Evolutionary conservation across 768 basidiomycete species (phyloP).

Genomic region (Exidia glandulosa): DNA sequence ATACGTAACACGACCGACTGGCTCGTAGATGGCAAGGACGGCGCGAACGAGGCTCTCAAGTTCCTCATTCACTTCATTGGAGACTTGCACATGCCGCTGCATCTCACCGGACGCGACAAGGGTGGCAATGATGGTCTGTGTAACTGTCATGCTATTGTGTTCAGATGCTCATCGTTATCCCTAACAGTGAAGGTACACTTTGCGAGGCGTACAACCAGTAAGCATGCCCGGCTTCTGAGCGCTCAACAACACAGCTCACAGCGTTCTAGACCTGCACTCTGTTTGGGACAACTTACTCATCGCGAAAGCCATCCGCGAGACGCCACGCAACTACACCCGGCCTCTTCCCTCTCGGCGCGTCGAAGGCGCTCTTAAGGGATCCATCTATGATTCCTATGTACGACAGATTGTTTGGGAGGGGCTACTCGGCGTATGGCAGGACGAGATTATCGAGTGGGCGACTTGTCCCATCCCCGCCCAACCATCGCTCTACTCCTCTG

Average conservation of each 20-base stretch:
- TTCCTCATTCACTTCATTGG: conserved; percentile 92
- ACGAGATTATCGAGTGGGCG: conserved; percentile 54
- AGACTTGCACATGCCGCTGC: conserved; percentile 89
- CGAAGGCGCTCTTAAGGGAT: conserved; percentile 56
- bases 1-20: conserved; percentile 66
- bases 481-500: neutral
- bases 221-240: conserved; percentile 19
- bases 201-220: conserved; percentile 61
- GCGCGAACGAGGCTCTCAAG: conserved; percentile 71
- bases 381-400: conserved; percentile 81
- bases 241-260: neutral
- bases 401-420: conserved; percentile 85
- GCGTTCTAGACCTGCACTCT: conserved; percentile 58
- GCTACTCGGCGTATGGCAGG: conserved; percentile 53
- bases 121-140: conserved; percentile 66
- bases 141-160: conserved; percentile 6
- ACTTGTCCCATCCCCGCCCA: conserved; percentile 39
- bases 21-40: conserved; percentile 15
- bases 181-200: conserved; percentile 51
- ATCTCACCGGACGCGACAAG: conserved; percentile 79
- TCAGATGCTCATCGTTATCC: neutral
- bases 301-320: conserved; percentile 66
- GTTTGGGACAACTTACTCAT: conserved; percentile 81
- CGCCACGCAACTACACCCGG: conserved; percentile 62
- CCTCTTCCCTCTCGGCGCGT: conserved; percentile 60